Evolutionary conservation across 331 rosid species (phyloP), one percentile per base, ranked within the genome.

Genomic region (Cucumis variabilis): DNA sequence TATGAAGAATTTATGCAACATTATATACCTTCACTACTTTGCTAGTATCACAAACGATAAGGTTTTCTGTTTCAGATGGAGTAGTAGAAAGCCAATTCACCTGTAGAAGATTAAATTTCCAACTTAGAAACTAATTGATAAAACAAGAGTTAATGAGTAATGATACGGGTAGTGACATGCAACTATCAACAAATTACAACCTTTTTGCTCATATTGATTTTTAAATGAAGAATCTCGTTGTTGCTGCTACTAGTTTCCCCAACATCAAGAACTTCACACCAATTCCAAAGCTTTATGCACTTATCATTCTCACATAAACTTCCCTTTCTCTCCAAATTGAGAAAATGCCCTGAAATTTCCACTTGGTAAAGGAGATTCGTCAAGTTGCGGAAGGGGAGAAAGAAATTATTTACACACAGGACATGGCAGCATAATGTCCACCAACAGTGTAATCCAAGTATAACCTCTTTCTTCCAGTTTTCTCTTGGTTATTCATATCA

Each of bases 11-110:
- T 46, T 93, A 95, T 25, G 92, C 84, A 88, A 95, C 84, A 27
- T 95, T 91, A 86, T 91, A 94, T 89, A 94, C 98, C 90, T 95
- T 95, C 58, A 97, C 96, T 44, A 90, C 93, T 91, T 97, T 93
- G 10, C 98, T 91, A 50, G 98, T 95, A 86, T 97, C 99, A 73
- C 98, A 97, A 51, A 94, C 96, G 41, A 93, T 87, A 33, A 97
- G 96, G 92, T 96, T 97, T 90, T 96, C 98, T 4, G 92, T 85
- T 86, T 93, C 98, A 85, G 94, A 89, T 55, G 94, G 89, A 90
- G 94, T 91, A 60, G 96, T 93, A 88, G 98, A 93, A 19, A 95
- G 91, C 95, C 98, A 93, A 90, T 96, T 97, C 79, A 95, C 98
- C 99, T 97, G 98, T 88, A 89, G 73, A 87, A 76, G 69, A 13